A percentile compares a stretch with the other conserved stretches of the same genome.
Evolutionary conservation across 805 yeast species (phyloP).

Genomic region (Barnettozyma sp.): DNA sequence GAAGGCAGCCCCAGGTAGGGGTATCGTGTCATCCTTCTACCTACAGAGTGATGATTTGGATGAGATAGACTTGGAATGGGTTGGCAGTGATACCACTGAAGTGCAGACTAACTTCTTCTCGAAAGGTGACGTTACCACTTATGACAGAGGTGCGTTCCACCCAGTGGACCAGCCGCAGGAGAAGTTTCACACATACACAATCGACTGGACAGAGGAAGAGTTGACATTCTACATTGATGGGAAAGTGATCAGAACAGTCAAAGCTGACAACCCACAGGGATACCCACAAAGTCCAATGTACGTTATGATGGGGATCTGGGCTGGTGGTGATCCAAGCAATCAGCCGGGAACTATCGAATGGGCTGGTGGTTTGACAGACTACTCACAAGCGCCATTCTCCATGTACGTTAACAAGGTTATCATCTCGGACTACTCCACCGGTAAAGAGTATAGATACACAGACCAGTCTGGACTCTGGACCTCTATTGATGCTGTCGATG

Average conservation of each 20-base stretch:
- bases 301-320: conserved; percentile 66
- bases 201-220: conserved; percentile 72
- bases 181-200: conserved; percentile 66
- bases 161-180: conserved; percentile 48
- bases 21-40: conserved; percentile 75
- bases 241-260: conserved; percentile 53
- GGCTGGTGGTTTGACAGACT: conserved; percentile 77
- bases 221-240: conserved; percentile 75
- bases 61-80: conserved; percentile 85
- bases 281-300: conserved; percentile 92
- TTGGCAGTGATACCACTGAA: conserved; percentile 71
- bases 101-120: conserved; percentile 77
- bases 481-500: conserved; percentile 51
- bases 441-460: conserved; percentile 47
- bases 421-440: conserved; percentile 67
- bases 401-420: conserved; percentile 54
- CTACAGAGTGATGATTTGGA: conserved; percentile 81
- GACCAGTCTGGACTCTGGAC: conserved; percentile 53
- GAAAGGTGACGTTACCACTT: conserved; percentile 71
- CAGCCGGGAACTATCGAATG: conserved; percentile 66
- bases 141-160: conserved; percentile 75
- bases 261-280: conserved; percentile 50
- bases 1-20: conserved; percentile 70
- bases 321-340: conserved; percentile 70
- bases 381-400: conserved; percentile 56